Evolutionary conservation across 352 stramenopile genomes (phyloP).

Genomic region (Pythium pyrilobum): DNA sequence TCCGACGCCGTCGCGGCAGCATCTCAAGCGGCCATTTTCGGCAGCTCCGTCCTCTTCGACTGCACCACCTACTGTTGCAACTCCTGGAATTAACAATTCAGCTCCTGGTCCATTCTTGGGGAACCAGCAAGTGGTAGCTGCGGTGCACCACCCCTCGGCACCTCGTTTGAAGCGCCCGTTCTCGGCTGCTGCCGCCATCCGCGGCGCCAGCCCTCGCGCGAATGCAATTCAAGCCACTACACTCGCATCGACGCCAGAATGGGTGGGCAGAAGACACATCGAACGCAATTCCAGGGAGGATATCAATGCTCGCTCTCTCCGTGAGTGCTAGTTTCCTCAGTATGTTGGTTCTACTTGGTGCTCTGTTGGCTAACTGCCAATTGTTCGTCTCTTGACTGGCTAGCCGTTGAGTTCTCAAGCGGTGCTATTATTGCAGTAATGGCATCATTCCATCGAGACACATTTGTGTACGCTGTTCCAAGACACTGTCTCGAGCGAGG

Average conservation of each 20-base stretch:
- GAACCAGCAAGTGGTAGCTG: neutral
- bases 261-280: no score
- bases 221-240: neutral
- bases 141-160: neutral
- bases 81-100: neutral
- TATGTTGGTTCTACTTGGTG: no score
- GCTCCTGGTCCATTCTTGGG: neutral
- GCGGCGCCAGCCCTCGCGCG: neutral
- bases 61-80: neutral
- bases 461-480: conserved; percentile 66
- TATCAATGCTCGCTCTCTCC: no score
- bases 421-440: conserved; percentile 1
- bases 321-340: no score
- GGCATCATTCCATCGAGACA: conserved; percentile 26
- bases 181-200: conserved; percentile 4
- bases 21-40: conserved; percentile 13
- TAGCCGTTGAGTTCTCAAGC: no score
- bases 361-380: no score
- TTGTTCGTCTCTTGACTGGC: neutral
- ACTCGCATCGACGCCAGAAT: no score
- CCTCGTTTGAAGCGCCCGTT: conserved; percentile 8
- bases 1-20: neutral
- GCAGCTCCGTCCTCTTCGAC: conserved; percentile 1
- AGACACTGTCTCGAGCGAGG: conserved; percentile 41
- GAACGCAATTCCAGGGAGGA: no score